Evolutionary conservation across 768 basidiomycete species (phyloP).

Genomic region (Neoboletus subvelutipes): DNA sequence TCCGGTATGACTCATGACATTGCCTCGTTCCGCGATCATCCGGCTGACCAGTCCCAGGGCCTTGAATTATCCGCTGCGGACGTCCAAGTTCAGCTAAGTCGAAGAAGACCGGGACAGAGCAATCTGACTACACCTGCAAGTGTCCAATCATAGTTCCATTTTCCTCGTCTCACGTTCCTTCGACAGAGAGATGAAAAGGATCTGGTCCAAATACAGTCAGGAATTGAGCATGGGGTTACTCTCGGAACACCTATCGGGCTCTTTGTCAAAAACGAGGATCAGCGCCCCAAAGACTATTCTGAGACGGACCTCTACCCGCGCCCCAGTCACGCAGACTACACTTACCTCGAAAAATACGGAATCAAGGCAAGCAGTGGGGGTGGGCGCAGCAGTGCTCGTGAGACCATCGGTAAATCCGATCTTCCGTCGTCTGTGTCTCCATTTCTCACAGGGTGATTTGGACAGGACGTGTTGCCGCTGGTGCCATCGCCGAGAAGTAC

Average conservation of each 20-base stretch:
- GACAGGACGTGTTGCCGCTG: slow-evolving; percentile 91
- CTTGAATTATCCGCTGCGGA: slow-evolving; percentile 76
- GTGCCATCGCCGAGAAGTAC: slow-evolving; percentile 97
- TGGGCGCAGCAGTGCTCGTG: slow-evolving; percentile 90
- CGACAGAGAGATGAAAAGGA: slow-evolving; percentile 94
- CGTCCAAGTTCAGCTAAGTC: slow-evolving; percentile 87
- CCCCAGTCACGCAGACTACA: slow-evolving; percentile 97
- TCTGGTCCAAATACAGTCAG: slow-evolving; percentile 89
- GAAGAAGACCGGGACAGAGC: slow-evolving; percentile 93
- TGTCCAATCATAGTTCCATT: slow-evolving; percentile 11
- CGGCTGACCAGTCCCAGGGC: slow-evolving; percentile 53
- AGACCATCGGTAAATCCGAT: slow-evolving; percentile 77
- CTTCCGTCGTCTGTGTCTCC: slow-evolving; percentile 1
- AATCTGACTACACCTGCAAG: slow-evolving; percentile 93
- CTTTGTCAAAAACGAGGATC: slow-evolving; percentile 97
- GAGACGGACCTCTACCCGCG: slow-evolving; percentile 98
- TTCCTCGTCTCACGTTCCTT: slow-evolving; percentile 1
- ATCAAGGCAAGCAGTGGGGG: slow-evolving; percentile 97
- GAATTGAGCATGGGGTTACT: slow-evolving; percentile 89
- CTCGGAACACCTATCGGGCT: slow-evolving; percentile 97
- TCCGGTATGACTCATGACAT: slow-evolving; percentile 57
- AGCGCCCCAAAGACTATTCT: slow-evolving; percentile 96
- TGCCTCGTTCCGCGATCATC: slow-evolving; percentile 7
- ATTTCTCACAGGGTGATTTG: slow-evolving; percentile 5
- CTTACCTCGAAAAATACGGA: slow-evolving; percentile 96